Conservation (phyloP, 2,329 filamentous ascomycete genomes). For the Macrophomina pseudophaseolina region DNA sequence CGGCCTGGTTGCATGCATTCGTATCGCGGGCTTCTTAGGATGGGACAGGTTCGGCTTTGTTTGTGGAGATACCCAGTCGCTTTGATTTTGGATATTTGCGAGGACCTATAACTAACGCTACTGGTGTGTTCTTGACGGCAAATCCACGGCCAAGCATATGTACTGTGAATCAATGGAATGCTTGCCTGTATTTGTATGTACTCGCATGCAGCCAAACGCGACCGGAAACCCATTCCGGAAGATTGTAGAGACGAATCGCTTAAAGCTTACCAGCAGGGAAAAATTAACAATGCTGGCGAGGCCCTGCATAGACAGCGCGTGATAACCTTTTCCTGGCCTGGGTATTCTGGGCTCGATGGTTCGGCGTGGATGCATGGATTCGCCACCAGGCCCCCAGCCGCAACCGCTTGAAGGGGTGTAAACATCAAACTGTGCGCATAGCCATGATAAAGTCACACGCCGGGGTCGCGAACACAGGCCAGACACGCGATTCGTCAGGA, state of each 20-base stretch:
- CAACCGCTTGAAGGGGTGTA: neutral
- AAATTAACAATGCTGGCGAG: neutral
- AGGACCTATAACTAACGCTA: neutral
- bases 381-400: neutral
- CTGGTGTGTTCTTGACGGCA: neutral
- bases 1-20: neutral
- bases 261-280: neutral
- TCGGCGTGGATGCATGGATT: neutral
- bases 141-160: neutral
- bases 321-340: too few species aligned
- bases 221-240: neutral
- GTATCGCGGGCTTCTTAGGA: neutral
- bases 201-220: neutral
- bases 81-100: neutral
- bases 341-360: neutral
- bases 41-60: neutral
- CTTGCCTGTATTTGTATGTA: neutral
- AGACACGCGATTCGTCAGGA: neutral
- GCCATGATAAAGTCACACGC: neutral
- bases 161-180: neutral
- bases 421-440: neutral
- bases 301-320: neutral
- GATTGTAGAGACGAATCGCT: neutral
- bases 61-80: constrained; percentile 17
- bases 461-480: neutral